Evolutionary conservation across 345 rosid species (phyloP).

Genomic region (Camelina laxa): DNA sequence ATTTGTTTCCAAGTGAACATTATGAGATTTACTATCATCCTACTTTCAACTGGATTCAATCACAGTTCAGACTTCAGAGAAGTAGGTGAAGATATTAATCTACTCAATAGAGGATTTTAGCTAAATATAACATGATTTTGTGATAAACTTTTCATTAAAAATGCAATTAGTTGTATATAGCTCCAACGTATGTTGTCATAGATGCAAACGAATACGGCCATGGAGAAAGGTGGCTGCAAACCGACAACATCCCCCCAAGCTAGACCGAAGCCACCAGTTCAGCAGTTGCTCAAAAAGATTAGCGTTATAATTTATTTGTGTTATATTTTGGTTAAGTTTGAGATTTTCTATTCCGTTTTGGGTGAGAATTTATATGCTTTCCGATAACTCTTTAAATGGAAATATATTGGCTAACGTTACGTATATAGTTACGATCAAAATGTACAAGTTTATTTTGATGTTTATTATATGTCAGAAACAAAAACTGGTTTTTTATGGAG

Average conservation of each 20-base stretch:
- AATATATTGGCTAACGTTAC: not conserved
- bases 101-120: not conserved
- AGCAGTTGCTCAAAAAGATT: not conserved
- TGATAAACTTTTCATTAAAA: not conserved
- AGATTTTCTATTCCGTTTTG: too few relatives aligned
- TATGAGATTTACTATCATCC: too few relatives aligned
- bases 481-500: not conserved
- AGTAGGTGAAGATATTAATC: too few relatives aligned
- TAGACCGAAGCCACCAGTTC: not conserved
- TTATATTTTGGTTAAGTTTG: not conserved
- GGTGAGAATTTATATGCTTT: not conserved
- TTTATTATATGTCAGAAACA: not conserved
- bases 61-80: not conserved
- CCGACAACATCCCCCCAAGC: conserved; percentile 14
- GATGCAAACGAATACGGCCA: conserved; percentile 8
- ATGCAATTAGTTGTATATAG: too few relatives aligned
- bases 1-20: too few relatives aligned
- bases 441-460: not conserved
- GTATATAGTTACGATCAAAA: not conserved
- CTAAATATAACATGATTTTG: not conserved
- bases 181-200: too few relatives aligned
- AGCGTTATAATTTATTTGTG: not conserved
- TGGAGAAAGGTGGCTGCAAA: conserved; percentile 21
- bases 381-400: not conserved
- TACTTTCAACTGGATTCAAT: too few relatives aligned